Percentiles rank a stretch among this genome's conserved stretches.
phyloP scores from a whole-genome alignment of 2,329 filamentous ascomycete species.

The Sporothrix pallida region DNA sequence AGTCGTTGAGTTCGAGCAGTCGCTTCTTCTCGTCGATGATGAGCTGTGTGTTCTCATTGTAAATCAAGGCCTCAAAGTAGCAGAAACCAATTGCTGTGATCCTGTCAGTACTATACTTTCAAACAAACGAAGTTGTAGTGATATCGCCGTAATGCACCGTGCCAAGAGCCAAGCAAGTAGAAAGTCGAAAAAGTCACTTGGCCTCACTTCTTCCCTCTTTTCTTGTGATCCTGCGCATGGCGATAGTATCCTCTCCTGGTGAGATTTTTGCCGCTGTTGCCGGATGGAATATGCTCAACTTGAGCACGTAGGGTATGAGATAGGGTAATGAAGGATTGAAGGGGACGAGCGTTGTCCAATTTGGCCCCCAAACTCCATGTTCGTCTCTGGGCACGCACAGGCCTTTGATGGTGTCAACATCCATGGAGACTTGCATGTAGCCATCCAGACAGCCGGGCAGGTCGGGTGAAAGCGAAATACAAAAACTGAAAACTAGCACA shows the following conservation, averaged over 20 bases:
- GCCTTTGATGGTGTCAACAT: neutral
- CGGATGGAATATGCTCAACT: neutral
- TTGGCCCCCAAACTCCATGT: neutral
- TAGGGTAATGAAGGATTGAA: too few species aligned
- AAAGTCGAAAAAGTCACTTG: neutral
- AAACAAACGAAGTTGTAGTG: neutral
- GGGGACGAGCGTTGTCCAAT: neutral
- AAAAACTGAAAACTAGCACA: neutral
- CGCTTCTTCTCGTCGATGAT: constrained; percentile 74
- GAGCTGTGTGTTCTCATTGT: constrained; percentile 66
- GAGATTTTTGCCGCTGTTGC: constrained; percentile 12
- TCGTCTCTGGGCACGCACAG: neutral
- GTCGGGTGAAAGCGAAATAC: neutral
- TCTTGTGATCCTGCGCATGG: neutral
- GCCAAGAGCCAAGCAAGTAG: neutral
- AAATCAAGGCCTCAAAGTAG: constrained; percentile 86
- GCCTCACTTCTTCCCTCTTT: neutral
- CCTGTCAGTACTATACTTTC: neutral
- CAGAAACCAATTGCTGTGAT: constrained; percentile 82
- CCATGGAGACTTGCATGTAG: neutral
- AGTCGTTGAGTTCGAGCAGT: constrained; percentile 71
- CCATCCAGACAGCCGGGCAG: neutral
- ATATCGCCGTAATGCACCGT: neutral
- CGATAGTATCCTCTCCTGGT: neutral
- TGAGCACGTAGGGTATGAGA: neutral